Percentiles rank a stretch among this genome's conserved stretches.
These are phyloP conservation scores for Coniochaeta ligniaria DNA, from an alignment of 2,329 filamentous ascomycete species.

Conservation along the genomic window DNA sequence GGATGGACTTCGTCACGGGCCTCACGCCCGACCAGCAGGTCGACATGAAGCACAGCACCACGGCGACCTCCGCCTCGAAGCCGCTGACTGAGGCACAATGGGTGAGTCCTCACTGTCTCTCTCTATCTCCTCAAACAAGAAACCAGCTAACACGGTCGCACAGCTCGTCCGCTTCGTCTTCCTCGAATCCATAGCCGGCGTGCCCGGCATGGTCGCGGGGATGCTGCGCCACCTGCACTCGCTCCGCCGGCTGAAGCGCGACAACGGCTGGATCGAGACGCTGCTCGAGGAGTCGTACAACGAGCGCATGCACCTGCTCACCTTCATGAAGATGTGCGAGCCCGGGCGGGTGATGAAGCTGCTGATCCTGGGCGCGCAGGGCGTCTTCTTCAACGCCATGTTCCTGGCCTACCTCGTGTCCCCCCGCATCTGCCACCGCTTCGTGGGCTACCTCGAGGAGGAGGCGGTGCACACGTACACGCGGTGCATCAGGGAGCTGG, in stretches of 20 bases:
- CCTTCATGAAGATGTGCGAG: conserved; percentile 75
- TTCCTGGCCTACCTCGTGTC: conserved; percentile 85
- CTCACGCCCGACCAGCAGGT: conserved; percentile 64
- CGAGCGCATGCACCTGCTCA: conserved; percentile 85
- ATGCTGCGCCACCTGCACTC: conserved; percentile 87
- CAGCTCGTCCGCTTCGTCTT: conserved; percentile 80
- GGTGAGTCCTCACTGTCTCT: conserved; percentile 28
- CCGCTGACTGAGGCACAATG: conserved; percentile 81
- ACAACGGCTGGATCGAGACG: conserved; percentile 96
- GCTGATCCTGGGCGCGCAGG: conserved; percentile 87
- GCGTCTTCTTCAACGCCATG: conserved; percentile 92
- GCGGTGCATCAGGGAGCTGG: conserved; percentile 78
- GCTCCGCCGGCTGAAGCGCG: conserved; percentile 76
- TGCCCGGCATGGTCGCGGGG: conserved; percentile 93
- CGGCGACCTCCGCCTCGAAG: conserved; percentile 43
- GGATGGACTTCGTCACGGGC: conserved; percentile 76
- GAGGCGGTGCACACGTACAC: conserved; percentile 96
- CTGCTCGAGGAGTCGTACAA: conserved; percentile 87
- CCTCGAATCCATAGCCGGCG: conserved; percentile 87
- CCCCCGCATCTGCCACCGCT: conserved; percentile 84
- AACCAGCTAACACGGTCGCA: neutral
- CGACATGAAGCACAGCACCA: conserved; percentile 49
- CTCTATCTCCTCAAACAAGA: too few species aligned
- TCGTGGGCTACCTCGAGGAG: conserved; percentile 95
- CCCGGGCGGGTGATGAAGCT: conserved; percentile 79